phyloP scores from a whole-genome alignment of 2,329 filamentous ascomycete species.

The Cercospora zeina region DNA sequence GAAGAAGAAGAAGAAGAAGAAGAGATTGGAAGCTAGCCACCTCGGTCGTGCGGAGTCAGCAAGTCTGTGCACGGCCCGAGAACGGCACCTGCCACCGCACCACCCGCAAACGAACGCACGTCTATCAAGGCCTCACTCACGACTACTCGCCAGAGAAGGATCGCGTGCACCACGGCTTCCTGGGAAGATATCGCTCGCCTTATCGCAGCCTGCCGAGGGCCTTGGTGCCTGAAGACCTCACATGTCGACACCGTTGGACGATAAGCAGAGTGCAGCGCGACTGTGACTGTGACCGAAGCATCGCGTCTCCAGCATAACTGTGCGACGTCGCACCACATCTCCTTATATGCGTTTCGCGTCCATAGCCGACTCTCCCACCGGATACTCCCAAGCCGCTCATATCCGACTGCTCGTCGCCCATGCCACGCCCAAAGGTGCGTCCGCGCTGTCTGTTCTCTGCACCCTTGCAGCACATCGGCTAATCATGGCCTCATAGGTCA shows the following conservation, averaged over 20 bases:
- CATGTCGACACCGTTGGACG: background rate
- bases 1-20: background rate
- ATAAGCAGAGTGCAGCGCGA: background rate
- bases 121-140: background rate
- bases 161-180: background rate
- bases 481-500: constrained; percentile 18
- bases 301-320: constrained; percentile 7
- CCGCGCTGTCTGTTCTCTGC: background rate
- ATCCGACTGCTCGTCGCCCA: constrained; percentile 18
- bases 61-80: constrained; percentile 13
- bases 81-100: background rate
- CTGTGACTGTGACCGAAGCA: background rate
- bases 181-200: background rate
- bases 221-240: background rate
- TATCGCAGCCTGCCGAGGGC: background rate
- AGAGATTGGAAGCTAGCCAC: too few relatives aligned
- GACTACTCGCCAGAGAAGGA: too few relatives aligned
- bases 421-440: constrained; percentile 31
- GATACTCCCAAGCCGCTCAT: constrained; percentile 16
- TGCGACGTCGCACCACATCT: constrained; percentile 7
- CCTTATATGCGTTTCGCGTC: constrained; percentile 10
- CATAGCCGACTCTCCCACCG: constrained; percentile 17
- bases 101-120: background rate
- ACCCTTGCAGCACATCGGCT: constrained; percentile 12
- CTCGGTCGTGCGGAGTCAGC: constrained; percentile 14